Evolutionary conservation across 1,284 basidiomycete genomes (phyloP), one percentile per base, ranked within the genome.

Genomic region (Apiotrichum brassicae): DNA sequence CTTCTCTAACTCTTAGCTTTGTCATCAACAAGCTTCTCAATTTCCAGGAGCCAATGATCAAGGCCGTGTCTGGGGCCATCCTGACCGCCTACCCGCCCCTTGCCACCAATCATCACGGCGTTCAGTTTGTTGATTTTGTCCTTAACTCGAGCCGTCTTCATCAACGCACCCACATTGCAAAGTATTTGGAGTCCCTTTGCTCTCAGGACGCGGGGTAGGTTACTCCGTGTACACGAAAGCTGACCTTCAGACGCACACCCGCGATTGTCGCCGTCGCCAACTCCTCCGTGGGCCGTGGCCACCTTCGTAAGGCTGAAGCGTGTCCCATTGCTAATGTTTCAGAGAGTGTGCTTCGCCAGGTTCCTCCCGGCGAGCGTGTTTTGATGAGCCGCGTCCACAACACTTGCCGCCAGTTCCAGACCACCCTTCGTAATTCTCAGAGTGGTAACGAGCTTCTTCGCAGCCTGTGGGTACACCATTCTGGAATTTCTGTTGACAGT

Each of bases 371-470:
- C 3, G 68, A 70, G 43, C 58, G 61, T 6, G 53, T 48, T 5
- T 43, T 53, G 32, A 56, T 57, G 46, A 46, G 43, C 23, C 64
- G 64, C 3, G 49, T 71, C 23, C 58, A 63, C 22, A 57, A 59
- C 36, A 64, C 64, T 12, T 68, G 66, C 36, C 62, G 63, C 37
- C 54, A 59, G n/a, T 71, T 59, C 45, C 63, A 63, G 45, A 69
- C 67, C 7, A 71, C 67, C 4, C 51, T 71, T 7, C 58, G 68
- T 28, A 71, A 68, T 49, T 66, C 66, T 8, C 68, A 71, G 49
- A 69, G 65, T 48, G 68, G 68, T 13, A 71, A 71, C 43, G 56
- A 73, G 36, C 56, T 58, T 1, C 53, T 58, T 14, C 56, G 56
- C 35, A 54, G 53, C 34, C 47, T 58, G 56, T 54, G 11, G 47